Base-by-base conservation (phyloP, 148 eudicot genomes). In the Arctostaphylos glauca region DNA sequence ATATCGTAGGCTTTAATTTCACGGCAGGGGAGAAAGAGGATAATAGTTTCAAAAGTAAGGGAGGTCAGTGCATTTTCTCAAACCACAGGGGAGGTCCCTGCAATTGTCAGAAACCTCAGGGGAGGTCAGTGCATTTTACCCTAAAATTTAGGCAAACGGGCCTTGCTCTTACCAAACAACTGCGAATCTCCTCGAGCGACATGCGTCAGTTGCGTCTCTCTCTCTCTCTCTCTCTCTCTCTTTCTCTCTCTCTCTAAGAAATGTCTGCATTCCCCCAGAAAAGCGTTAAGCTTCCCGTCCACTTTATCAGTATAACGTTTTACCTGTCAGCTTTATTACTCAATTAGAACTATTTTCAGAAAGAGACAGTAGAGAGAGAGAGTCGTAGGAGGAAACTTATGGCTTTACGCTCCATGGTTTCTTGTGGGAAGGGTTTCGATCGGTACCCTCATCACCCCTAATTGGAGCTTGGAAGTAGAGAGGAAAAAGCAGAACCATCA, bases 221-320 rank as follows among this genome's bases (percentile, higher is more conserved):
- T 44, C 76, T 73, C 76, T 16, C 38, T 73, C 76, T 72, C 76
- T 41, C 47, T 70, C 50, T 72, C 53, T 48, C 54, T 46, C 77
- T 48, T 54, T 74, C 46, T 74, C 74, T 43, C 48, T 41, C n/a
- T 43, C 21, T 62, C 10, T 4, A 66, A 13, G 16, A 48, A 74
- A 76, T 52, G 16, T 52, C 60, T 76, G 58, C 44, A 53, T 76
- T 59, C 31, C 2, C 60, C 16, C 21, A 25, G 2, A 66, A 76
- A 76, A 76, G 59, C n/a, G 79, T 76, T 25, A 76, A 59, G 59
- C 44, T 50, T 76, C 79, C 59, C 44, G 52, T 76, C 44, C 38
- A 31, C 38, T 31, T 52, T 41, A 48, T 74, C 41, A 44, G 31
- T 50, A 0, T 74, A 4, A 74, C 78, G 9, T 74, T 74, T 23